Evolutionary conservation across 2,329 filamentous ascomycete species (phyloP).

Genomic region (Epichloe gansuensis): DNA sequence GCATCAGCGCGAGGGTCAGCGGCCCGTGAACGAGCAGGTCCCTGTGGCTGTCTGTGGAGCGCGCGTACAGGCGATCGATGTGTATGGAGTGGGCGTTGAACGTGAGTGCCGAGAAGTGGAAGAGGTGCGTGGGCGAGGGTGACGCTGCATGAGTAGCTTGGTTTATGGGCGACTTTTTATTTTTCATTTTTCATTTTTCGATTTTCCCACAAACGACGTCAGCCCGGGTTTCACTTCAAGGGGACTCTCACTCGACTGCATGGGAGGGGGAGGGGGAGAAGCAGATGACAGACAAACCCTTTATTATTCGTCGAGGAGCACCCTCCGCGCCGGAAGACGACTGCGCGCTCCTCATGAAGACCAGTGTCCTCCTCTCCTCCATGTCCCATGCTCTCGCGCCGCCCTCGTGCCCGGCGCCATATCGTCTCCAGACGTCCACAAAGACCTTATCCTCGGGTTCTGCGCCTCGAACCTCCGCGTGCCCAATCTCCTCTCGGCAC

Average conservation of each 20-base stretch:
- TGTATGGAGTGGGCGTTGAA: slow-evolving; percentile 93
- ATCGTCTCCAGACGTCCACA: slow-evolving; percentile 38
- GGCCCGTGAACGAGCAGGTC: slow-evolving; percentile 80
- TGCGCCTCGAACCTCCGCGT: slow-evolving; percentile 23
- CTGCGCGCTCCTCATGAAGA: slow-evolving; percentile 34
- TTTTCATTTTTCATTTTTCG: background rate
- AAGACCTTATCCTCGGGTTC: slow-evolving; percentile 33
- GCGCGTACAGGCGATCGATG: slow-evolving; percentile 60
- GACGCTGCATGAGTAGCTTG: slow-evolving; percentile 37
- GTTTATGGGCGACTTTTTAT: slow-evolving; percentile 15
- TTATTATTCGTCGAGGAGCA: slow-evolving; percentile 13
- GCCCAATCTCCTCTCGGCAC: slow-evolving; percentile 35
- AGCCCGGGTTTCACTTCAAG: too few relatives aligned
- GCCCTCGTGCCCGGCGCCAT: slow-evolving; percentile 20
- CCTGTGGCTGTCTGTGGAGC: slow-evolving; percentile 59
- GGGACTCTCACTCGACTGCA: too few relatives aligned
- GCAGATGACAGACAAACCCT: slow-evolving; percentile 11
- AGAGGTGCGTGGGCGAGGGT: slow-evolving; percentile 57
- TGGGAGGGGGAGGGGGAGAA: background rate
- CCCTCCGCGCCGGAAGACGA: slow-evolving; percentile 5
- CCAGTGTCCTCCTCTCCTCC: slow-evolving; percentile 37
- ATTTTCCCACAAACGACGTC: too few relatives aligned
- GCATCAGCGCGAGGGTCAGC: slow-evolving; percentile 63
- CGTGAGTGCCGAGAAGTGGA: slow-evolving; percentile 81
- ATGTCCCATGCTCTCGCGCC: slow-evolving; percentile 19